A percentile compares a stretch with the other conserved stretches of the same genome.
Evolutionary conservation across 2,329 filamentous ascomycete genomes (phyloP).

Genomic region (Trichoderma cornu-damae): DNA sequence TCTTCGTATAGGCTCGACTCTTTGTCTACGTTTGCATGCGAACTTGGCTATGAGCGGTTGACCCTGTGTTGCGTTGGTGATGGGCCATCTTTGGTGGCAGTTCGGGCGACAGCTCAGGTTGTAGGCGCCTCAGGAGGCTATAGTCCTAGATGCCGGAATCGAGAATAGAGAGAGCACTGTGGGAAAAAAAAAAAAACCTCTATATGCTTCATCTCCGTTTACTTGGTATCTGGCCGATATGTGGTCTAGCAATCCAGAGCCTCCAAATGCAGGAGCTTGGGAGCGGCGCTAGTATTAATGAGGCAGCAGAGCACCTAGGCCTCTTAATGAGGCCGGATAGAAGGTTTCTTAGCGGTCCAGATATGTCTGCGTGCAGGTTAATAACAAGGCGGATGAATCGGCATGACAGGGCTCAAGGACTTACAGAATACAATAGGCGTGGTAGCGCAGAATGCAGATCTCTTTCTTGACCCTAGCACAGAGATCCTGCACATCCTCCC

Average conservation of each 20-base stretch:
- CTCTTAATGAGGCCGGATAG: background rate
- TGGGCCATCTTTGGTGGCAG: background rate
- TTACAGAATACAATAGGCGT: constrained; percentile 73
- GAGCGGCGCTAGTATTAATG: background rate
- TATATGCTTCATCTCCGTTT: background rate
- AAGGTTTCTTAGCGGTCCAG: constrained; percentile 25
- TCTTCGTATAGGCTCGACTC: background rate
- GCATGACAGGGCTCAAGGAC: constrained; percentile 33
- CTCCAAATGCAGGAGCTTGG: background rate
- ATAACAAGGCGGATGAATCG: background rate
- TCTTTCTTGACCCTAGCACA: constrained; percentile 60
- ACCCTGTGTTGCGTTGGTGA: background rate
- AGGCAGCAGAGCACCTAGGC: background rate
- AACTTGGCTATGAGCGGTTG: background rate
- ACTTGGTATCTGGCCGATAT: background rate
- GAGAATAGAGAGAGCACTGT: background rate
- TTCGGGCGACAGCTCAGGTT: background rate
- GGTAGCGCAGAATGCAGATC: constrained; percentile 61
- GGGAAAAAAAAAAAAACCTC: background rate
- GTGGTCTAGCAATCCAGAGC: background rate
- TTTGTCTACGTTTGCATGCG: background rate
- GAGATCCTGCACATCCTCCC: constrained; percentile 60
- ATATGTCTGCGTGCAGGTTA: constrained; percentile 22
- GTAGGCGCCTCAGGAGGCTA: background rate
- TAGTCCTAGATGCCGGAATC: background rate